Conservation (phyloP, 257 asterid species). For the Fraxinus cuspidata region DNA sequence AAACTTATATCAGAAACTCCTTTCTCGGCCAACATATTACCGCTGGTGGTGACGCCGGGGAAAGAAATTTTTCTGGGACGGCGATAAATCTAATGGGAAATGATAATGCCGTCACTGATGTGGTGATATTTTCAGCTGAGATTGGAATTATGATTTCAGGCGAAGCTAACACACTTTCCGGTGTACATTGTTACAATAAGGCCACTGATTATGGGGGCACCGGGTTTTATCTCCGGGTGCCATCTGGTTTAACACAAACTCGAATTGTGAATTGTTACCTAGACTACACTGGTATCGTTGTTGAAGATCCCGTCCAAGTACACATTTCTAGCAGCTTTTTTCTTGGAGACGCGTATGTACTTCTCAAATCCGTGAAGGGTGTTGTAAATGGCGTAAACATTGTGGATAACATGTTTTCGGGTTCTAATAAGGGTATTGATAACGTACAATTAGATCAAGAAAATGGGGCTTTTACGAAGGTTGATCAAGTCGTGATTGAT, state of each 20-base stretch:
- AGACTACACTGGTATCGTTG: slow-evolving; percentile 82
- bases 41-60: slow-evolving; percentile 70
- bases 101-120: slow-evolving; percentile 73
- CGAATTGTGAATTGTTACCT: slow-evolving; percentile 71
- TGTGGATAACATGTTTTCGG: slow-evolving; percentile 79
- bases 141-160: slow-evolving; percentile 65
- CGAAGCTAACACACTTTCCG: slow-evolving; percentile 65
- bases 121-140: slow-evolving; percentile 75
- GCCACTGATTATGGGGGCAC: slow-evolving; percentile 84
- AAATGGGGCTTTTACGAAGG: slow-evolving; percentile 42
- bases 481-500: slow-evolving; percentile 66
- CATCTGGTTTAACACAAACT: slow-evolving; percentile 68
- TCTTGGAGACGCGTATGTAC: slow-evolving; percentile 69
- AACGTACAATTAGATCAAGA: slow-evolving; percentile 59
- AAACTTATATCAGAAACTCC: slow-evolving; percentile 70
- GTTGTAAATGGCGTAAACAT: slow-evolving; percentile 62
- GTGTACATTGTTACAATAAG: slow-evolving; percentile 88
- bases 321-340: slow-evolving; percentile 63
- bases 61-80: slow-evolving; percentile 67
- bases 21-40: slow-evolving; percentile 79
- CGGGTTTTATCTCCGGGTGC: slow-evolving; percentile 59
- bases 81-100: slow-evolving; percentile 64
- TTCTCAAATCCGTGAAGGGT: slow-evolving; percentile 65
- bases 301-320: slow-evolving; percentile 89
- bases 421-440: slow-evolving; percentile 53